Evolutionary conservation across 306 rosid species (phyloP).

Genomic region (Urtica urens): DNA sequence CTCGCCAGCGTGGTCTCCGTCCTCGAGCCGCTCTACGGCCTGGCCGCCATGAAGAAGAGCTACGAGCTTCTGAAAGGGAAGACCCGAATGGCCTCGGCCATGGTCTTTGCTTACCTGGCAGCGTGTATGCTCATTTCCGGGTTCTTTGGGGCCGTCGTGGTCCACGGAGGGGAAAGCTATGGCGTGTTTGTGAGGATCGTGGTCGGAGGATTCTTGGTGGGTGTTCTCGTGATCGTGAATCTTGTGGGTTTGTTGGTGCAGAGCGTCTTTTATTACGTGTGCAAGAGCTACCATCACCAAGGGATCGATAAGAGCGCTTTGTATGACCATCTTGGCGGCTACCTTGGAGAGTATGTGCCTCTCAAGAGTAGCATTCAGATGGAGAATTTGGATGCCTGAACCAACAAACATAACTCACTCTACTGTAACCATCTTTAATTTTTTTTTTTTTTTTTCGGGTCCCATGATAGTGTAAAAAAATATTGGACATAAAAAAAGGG

Average conservation of each 20-base stretch:
- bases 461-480: no score
- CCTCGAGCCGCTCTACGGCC: conserved; percentile 64
- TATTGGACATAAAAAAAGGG: no score
- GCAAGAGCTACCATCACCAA: conserved; percentile 86
- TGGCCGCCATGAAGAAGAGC: conserved; percentile 78
- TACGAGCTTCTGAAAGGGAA: conserved; percentile 67
- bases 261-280: conserved; percentile 90
- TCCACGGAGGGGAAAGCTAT: conserved; percentile 48
- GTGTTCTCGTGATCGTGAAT: conserved; percentile 76
- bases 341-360: conserved; percentile 97
- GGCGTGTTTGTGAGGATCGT: conserved; percentile 56
- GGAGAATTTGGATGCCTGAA: conserved; percentile 73
- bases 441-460: neutral
- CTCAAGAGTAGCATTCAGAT: conserved; percentile 87
- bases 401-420: no score
- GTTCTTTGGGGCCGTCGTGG: conserved; percentile 57
- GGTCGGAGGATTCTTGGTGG: conserved; percentile 76
- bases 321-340: conserved; percentile 89
- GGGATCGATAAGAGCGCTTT: conserved; percentile 82
- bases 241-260: conserved; percentile 76
- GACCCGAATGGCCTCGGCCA: conserved; percentile 33
- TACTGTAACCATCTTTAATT: neutral
- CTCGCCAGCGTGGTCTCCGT: conserved; percentile 89
- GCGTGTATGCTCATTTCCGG: conserved; percentile 39
- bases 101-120: conserved; percentile 46